A percentile compares a stretch with the other conserved stretches of the same genome.
Conservation (phyloP, 2,329 filamentous ascomycete genomes). For the Dactylellina sp. region DNA sequence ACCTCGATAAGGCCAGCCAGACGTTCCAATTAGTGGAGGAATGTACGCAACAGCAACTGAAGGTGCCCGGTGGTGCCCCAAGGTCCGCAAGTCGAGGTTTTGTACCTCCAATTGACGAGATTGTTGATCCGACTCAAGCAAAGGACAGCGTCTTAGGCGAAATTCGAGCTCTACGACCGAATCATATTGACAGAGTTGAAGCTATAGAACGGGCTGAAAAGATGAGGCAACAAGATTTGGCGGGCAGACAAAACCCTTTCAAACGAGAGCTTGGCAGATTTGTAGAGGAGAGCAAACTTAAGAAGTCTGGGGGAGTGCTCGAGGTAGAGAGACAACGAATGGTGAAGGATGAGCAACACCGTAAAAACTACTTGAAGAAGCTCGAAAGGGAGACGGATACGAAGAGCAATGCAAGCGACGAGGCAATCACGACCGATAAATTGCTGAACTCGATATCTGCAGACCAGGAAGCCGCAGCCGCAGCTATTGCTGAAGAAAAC, state of each 20-base stretch:
- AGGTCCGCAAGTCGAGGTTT: conserved; percentile 69
- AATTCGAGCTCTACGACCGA: conserved; percentile 90
- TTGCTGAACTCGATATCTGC: conserved; percentile 54
- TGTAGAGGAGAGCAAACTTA: conserved; percentile 88
- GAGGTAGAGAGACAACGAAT: conserved; percentile 88
- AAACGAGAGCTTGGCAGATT: conserved; percentile 87
- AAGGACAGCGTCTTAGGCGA: conserved; percentile 93
- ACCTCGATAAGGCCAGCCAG: conserved; percentile 91
- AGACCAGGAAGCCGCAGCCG: conserved; percentile 41
- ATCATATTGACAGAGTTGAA: conserved; percentile 91
- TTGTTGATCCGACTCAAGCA: conserved; percentile 79
- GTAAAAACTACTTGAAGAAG: conserved; percentile 72
- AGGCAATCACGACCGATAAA: conserved; percentile 49
- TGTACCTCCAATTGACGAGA: conserved; percentile 64
- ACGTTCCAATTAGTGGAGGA: conserved; percentile 96
- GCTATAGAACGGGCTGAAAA: conserved; percentile 98
- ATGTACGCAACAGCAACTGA: conserved; percentile 97
- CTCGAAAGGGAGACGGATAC: conserved; percentile 60
- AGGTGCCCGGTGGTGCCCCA: conserved; percentile 68
- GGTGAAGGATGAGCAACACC: conserved; percentile 85
- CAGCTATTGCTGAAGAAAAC: conserved; percentile 19
- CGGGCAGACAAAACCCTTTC: conserved; percentile 80
- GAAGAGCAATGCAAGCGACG: conserved; percentile 52
- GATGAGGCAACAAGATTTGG: conserved; percentile 86
- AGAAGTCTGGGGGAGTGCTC: conserved; percentile 95